Conservation (phyloP, 352 stramenopile genomes). For the Pythium dissotocum region DNA sequence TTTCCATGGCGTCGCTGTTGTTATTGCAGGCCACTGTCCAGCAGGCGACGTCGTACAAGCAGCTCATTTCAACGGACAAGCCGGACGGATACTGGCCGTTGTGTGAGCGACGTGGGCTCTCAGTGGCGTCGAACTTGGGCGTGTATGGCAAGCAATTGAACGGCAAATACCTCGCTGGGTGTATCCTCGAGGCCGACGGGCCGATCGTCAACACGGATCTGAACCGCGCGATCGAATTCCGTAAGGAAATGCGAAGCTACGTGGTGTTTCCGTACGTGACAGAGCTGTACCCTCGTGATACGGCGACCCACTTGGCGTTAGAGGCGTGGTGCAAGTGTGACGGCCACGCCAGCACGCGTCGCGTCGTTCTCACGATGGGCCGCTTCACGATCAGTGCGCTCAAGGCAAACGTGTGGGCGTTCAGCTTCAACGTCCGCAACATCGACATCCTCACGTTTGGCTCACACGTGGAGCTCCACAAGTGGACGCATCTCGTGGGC, state of each 20-base stretch:
- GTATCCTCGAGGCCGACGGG: conserved; percentile 68
- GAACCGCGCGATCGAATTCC: conserved; percentile 68
- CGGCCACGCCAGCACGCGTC: conserved; percentile 65
- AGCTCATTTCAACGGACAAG: conserved; percentile 62
- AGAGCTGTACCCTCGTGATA: conserved; percentile 39
- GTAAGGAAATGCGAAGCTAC: conserved; percentile 57
- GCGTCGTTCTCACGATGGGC: conserved; percentile 72
- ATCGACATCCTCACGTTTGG: conserved; percentile 74
- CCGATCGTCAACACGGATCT: conserved; percentile 83
- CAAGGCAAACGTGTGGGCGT: conserved; percentile 77
- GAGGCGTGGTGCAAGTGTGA: conserved; percentile 81
- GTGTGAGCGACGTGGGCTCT: conserved; percentile 76
- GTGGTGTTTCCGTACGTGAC: conserved; percentile 49
- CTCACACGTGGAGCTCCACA: conserved; percentile 48
- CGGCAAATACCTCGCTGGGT: conserved; percentile 62
- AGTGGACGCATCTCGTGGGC: conserved; percentile 87
- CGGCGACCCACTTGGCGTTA: conserved; percentile 52
- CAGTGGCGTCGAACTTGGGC: conserved; percentile 72
- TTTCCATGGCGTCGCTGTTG: conserved; percentile 86
- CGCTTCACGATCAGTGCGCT: conserved; percentile 71
- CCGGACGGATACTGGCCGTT: conserved; percentile 88
- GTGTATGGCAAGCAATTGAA: conserved; percentile 40
- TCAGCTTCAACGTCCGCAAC: conserved; percentile 76
- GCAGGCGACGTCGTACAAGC: conserved; percentile 80
- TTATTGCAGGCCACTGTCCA: conserved; percentile 72